phyloP scores from a whole-genome alignment of 257 asterid genomes.

The Solanum medicagineum region DNA sequence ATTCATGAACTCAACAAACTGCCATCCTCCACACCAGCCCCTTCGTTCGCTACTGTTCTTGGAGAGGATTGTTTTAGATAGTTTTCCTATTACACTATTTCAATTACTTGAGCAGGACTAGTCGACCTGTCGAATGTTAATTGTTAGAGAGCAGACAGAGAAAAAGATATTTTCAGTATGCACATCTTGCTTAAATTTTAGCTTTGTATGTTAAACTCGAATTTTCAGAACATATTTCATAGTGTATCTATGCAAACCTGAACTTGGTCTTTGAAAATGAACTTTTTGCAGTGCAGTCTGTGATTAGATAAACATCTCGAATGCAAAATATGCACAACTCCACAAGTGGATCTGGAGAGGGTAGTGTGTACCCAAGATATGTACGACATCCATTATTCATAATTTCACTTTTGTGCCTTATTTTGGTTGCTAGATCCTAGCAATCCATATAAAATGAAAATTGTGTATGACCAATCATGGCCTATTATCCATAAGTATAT shows the following conservation, averaged over 20 bases:
- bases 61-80: neutral
- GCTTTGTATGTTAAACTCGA: neutral
- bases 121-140: neutral
- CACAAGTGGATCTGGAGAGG: neutral
- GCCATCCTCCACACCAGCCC: neutral
- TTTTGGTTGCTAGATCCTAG: neutral
- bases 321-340: neutral
- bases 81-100: neutral
- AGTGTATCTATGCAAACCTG: neutral
- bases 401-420: neutral
- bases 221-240: neutral
- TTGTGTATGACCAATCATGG: neutral
- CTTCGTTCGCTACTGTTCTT: neutral
- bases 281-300: neutral
- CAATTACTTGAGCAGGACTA: neutral
- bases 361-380: neutral
- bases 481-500: neutral
- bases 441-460: neutral
- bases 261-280: neutral
- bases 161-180: neutral
- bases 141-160: neutral
- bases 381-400: neutral
- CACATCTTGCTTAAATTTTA: neutral
- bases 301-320: neutral
- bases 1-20: neutral